Percentiles rank a stretch among this genome's conserved stretches.
Conservation (phyloP, 768 basidiomycete species). For the Lanmaoa rubissima region DNA sequence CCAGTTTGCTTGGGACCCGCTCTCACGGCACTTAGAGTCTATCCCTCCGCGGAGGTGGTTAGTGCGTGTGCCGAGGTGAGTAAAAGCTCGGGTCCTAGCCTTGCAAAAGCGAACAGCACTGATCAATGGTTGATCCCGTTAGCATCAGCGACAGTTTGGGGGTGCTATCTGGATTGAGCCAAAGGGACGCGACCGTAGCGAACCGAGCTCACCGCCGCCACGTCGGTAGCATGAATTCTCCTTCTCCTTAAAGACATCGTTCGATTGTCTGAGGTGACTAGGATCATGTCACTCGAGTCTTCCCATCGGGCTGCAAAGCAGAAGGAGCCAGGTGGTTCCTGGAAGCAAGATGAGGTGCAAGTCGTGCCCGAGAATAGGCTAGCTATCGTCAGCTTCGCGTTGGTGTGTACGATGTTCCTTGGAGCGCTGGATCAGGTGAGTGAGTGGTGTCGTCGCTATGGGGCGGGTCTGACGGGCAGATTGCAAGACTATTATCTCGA, state of each 20-base stretch:
- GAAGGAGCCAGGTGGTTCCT: conserved; percentile 42
- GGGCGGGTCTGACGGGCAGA: background rate
- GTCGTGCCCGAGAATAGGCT: conserved; percentile 39
- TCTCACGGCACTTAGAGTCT: background rate
- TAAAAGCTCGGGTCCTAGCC: background rate
- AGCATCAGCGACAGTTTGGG: background rate
- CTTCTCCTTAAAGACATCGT: background rate
- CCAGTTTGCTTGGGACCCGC: background rate
- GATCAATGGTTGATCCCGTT: no score
- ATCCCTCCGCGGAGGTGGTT: background rate
- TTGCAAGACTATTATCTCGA: conserved; percentile 58
- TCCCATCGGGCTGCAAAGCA: background rate
- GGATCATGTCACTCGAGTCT: background rate
- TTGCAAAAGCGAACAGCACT: background rate
- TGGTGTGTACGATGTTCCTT: conserved; percentile 27
- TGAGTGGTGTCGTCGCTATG: background rate
- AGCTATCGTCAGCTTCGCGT: conserved; percentile 22
- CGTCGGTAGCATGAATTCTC: no score
- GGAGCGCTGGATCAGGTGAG: conserved; percentile 58
- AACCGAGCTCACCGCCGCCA: background rate
- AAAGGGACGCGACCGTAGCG: no score
- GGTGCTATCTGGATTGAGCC: background rate
- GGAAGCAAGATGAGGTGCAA: conserved; percentile 51
- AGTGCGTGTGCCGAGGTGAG: background rate
- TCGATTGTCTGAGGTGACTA: background rate